Conservation (phyloP, 306 rosid genomes). For the Cajanus cajan region DNA sequence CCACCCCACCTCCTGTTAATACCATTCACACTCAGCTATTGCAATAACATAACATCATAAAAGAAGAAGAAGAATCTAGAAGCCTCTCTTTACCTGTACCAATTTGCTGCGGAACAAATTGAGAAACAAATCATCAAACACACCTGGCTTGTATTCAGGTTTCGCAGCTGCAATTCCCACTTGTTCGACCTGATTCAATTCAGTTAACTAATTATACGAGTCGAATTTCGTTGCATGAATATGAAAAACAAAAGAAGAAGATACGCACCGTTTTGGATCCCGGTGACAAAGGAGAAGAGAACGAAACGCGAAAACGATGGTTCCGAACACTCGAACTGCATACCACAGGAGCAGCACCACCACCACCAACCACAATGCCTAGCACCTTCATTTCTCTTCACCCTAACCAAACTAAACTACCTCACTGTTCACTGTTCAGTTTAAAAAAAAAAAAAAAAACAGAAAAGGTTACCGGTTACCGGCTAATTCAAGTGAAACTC, state of each 20-base stretch:
- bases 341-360: constrained; percentile 9
- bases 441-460: not conserved
- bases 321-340: constrained; percentile 3
- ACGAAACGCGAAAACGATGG: constrained; percentile 32
- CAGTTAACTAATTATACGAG: not conserved
- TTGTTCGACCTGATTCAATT: constrained; percentile 42
- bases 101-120: constrained; percentile 72
- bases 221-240: not conserved
- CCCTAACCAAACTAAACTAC: not conserved
- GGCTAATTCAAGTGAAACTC: not conserved
- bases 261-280: constrained; percentile 46
- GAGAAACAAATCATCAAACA: constrained; percentile 73
- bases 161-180: constrained; percentile 33
- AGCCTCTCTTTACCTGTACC: constrained; percentile 52
- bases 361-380: constrained; percentile 41
- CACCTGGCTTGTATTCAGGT: too few relatives aligned
- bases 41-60: not conserved
- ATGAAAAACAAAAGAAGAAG: not conserved
- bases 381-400: constrained; percentile 51
- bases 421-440: not conserved
- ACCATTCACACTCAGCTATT: not conserved
- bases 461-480: not conserved
- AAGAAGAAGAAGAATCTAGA: not conserved
- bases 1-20: constrained; percentile 80
- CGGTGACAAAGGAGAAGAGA: constrained; percentile 37